Evolutionary conservation across 73 alveolate species (phyloP), one percentile per base, ranked within the genome.

Genomic region (Uronychia setigera): DNA sequence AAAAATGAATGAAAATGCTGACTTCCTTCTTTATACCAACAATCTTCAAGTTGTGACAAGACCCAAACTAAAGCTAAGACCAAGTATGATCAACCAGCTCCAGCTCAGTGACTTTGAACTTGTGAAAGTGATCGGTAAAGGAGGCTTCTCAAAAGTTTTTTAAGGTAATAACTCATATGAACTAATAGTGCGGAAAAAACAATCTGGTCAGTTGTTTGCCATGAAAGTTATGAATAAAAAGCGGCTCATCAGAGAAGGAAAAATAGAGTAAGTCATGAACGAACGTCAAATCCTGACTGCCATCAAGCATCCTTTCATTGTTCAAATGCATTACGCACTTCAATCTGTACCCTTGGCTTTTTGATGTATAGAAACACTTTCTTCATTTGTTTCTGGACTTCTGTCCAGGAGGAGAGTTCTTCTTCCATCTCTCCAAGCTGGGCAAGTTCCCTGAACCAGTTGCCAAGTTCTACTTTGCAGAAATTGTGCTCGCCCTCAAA

Each of bases 371-470:
- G 67, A 81, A 60, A 59, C 57, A 81, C 75, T 81, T 59, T 30
- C 34, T 81, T 11, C 74, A 93, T 84, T 59, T 93, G 29, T 77
- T 90, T 25, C 82, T 93, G 32, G 96, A 92, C 58, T 91, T 91
- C 84, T 92, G 94, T 78, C 95, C 94, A 79, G 96, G 98, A 26
- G 97, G 97, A 1, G 97, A 93, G 76, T 84, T 96, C 29, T 91
- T 93, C 75, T 93, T 87, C 78, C 98, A 93, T 79, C 78, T 93
- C 35, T 78, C 76, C 35, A 85, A 83, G 83, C 92, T 85, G 60
- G 78, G 80, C 46, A 80, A 84, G 75, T 90, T 94, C 82, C 31
- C 83, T 29, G 95, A 93, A 74, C 89, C 89, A n/a, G 89, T 89
- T 78, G 97, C 97, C 27, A 93, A 79, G 87, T 94, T 96, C 81